Evolutionary conservation across 352 stramenopile genomes (phyloP).

Genomic region (Phytophthora ramorum): DNA sequence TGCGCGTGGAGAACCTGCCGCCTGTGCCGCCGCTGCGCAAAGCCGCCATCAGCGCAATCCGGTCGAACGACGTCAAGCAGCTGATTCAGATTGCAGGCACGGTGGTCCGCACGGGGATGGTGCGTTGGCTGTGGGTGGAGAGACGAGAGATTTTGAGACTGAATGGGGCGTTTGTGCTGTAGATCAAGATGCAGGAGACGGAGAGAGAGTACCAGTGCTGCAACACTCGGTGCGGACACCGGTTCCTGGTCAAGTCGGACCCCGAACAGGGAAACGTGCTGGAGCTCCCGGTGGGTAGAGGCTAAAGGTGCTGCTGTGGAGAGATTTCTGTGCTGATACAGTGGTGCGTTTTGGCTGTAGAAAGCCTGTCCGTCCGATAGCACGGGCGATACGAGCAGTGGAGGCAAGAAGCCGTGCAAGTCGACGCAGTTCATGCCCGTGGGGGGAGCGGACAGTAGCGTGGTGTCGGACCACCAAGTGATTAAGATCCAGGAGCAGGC

Average conservation of each 20-base stretch:
- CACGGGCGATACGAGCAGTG: conserved; percentile 31
- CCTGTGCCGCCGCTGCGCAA: conserved; percentile 87
- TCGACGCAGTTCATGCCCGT: conserved; percentile 78
- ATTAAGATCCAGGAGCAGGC: conserved; percentile 97
- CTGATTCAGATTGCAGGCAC: conserved; percentile 88
- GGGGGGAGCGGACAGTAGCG: conserved; percentile 46
- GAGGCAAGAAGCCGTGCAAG: conserved; percentile 74
- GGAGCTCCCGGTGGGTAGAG: conserved; percentile 61
- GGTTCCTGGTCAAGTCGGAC: conserved; percentile 90
- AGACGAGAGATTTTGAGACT: neutral
- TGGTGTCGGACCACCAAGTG: conserved; percentile 89
- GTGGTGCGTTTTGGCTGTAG: conserved; percentile 26
- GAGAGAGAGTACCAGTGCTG: conserved; percentile 89
- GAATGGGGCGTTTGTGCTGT: conserved; percentile 1
- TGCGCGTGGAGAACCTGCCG: conserved; percentile 93
- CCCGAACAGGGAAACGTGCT: conserved; percentile 93
- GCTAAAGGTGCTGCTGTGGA: neutral
- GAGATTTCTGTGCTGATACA: neutral
- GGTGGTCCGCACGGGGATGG: conserved; percentile 91
- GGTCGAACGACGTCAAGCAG: conserved; percentile 90
- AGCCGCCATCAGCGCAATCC: conserved; percentile 87
- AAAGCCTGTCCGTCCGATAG: conserved; percentile 60
- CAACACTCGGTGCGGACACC: conserved; percentile 70
- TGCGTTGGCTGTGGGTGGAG: conserved; percentile 26
- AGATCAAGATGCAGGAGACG: conserved; percentile 95